These are phyloP conservation scores for Pezicula radicicola DNA, from an alignment of 2,329 filamentous ascomycete species.

Conservation along the genomic window DNA sequence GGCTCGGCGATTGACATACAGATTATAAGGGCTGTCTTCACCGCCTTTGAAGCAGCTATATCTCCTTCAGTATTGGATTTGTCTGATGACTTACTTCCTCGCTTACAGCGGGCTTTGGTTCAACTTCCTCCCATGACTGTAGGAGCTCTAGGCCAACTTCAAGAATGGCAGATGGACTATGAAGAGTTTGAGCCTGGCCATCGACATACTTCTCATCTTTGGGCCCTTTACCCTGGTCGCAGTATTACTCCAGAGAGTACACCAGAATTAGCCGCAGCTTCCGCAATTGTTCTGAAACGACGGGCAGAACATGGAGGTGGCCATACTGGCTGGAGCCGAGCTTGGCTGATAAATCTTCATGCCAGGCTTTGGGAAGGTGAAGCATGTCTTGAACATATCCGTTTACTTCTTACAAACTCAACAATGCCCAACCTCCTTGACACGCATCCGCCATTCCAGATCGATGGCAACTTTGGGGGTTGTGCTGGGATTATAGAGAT, in stretches of 20 bases:
- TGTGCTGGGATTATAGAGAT: constrained; percentile 44
- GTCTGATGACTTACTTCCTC: constrained; percentile 26
- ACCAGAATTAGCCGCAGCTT: constrained; percentile 24
- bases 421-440: constrained; percentile 43
- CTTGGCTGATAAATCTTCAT: constrained; percentile 42
- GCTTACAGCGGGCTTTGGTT: constrained; percentile 2
- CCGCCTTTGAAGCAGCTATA: constrained; percentile 20
- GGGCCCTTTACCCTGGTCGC: constrained; percentile 38
- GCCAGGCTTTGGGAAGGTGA: constrained; percentile 38
- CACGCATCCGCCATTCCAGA: constrained; percentile 44
- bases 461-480: constrained; percentile 48
- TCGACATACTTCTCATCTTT: constrained; percentile 42
- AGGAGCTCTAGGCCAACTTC: constrained; percentile 32
- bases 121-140: constrained; percentile 22
- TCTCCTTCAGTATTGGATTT: constrained; percentile 23
- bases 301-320: constrained; percentile 38
- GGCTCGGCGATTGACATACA: constrained; percentile 45
- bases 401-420: constrained; percentile 35
- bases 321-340: constrained; percentile 45
- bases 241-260: constrained; percentile 33
- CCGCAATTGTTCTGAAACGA: constrained; percentile 26
- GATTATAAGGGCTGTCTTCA: constrained; percentile 37
- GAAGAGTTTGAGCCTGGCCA: constrained; percentile 38
- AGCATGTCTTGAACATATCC: constrained; percentile 34
- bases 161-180: constrained; percentile 39